phyloP scores from a whole-genome alignment of 805 yeast species.

The Sugiyamaella lignohabitans region DNA sequence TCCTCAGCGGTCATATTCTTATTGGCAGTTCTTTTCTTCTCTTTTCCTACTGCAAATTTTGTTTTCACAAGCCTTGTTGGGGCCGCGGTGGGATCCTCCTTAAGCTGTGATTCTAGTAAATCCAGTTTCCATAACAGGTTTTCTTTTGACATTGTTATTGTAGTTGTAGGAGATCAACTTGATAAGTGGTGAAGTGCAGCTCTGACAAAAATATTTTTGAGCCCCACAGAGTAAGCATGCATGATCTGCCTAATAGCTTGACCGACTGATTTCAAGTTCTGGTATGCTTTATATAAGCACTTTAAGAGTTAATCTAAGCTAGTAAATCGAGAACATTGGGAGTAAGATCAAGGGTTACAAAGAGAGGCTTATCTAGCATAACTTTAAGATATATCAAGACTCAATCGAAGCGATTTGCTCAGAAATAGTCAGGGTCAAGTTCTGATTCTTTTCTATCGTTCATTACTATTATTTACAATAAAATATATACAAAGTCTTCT shows the following conservation, averaged over 20 bases:
- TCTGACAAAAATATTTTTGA: background rate
- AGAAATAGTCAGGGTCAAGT: no score
- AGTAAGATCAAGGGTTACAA: no score
- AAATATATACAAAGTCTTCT: no score
- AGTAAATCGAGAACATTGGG: no score
- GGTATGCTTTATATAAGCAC: background rate
- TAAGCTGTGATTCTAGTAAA: slow-evolving; percentile 31
- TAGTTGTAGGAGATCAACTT: background rate
- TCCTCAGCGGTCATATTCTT: slow-evolving; percentile 8
- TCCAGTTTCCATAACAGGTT: slow-evolving; percentile 35
- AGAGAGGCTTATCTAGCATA: no score
- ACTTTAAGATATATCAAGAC: no score
- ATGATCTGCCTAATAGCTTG: no score
- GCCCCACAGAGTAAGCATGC: no score
- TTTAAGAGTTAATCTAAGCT: no score
- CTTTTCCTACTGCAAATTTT: slow-evolving; percentile 25
- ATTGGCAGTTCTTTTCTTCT: slow-evolving; percentile 11
- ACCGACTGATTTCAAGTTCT: background rate
- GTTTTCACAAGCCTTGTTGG: slow-evolving; percentile 27
- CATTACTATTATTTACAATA: slow-evolving; percentile 9
- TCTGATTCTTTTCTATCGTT: no score
- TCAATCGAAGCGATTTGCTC: no score
- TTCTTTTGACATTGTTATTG: slow-evolving; percentile 21
- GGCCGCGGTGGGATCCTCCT: slow-evolving; percentile 15
- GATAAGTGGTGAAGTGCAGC: background rate